These are phyloP conservation scores for Handroanthus guayacan DNA, from an alignment of 257 asterid genomes.

Conservation along the genomic window DNA sequence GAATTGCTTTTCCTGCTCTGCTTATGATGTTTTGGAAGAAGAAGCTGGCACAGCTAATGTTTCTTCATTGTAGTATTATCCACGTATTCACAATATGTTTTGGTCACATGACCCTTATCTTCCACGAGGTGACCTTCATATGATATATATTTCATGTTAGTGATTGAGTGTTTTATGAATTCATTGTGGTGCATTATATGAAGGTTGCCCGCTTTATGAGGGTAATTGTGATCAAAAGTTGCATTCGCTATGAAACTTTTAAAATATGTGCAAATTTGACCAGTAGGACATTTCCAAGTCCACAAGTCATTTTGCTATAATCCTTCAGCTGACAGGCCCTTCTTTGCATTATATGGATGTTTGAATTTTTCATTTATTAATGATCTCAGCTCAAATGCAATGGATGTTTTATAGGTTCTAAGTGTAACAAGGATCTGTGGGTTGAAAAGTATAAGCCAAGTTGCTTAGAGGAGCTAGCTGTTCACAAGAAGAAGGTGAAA, in stretches of 20 bases:
- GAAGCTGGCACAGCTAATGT: background rate
- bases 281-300: constrained; percentile 21
- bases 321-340: background rate
- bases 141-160: constrained; percentile 17
- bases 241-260: background rate
- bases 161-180: constrained; percentile 28
- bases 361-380: constrained; percentile 27
- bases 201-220: constrained; percentile 9
- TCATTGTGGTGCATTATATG: constrained; percentile 1
- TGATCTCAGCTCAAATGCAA: constrained; percentile 29
- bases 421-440: constrained; percentile 68
- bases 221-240: constrained; percentile 15
- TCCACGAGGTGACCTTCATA: constrained; percentile 1
- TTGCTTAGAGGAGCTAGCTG: constrained; percentile 81
- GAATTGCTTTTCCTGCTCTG: constrained; percentile 21
- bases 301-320: background rate
- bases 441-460: constrained; percentile 75
- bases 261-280: constrained; percentile 12
- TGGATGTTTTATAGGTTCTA: constrained; percentile 48
- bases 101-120: constrained; percentile 15
- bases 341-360: constrained; percentile 30
- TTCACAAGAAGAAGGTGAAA: constrained; percentile 89
- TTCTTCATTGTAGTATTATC: constrained; percentile 1
- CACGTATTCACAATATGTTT: background rate
- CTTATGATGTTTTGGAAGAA: constrained; percentile 23